A percentile compares a stretch with the other conserved stretches of the same genome.
Evolutionary conservation across 2,329 filamentous ascomycete genomes (phyloP).

Genomic region (Colletotrichum sp.): DNA sequence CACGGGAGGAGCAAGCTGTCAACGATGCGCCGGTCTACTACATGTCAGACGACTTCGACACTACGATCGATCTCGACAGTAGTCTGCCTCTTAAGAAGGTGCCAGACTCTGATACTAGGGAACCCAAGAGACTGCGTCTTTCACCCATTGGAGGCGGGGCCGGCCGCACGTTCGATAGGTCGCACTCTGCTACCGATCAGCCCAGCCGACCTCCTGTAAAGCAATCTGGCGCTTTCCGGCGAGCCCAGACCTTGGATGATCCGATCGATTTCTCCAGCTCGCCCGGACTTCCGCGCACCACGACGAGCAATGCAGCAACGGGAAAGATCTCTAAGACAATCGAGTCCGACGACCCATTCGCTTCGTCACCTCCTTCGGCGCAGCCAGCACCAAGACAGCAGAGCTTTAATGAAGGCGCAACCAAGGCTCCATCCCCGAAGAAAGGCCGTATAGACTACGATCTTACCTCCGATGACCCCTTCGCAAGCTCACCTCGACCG

Average conservation of each 20-base stretch:
- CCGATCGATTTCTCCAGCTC: conserved; percentile 44
- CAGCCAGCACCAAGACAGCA: not conserved
- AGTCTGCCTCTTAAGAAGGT: not conserved
- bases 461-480: conserved; percentile 22
- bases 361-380: conserved; percentile 24
- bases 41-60: conserved; percentile 47
- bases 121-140: conserved; percentile 33
- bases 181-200: not conserved
- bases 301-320: not conserved
- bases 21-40: conserved; percentile 29
- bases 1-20: not conserved
- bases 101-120: conserved; percentile 23
- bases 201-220: not conserved
- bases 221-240: not conserved
- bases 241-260: conserved; percentile 1
- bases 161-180: not conserved
- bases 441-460: not conserved
- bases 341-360: conserved; percentile 21
- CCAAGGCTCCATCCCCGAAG: not conserved
- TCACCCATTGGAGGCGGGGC: conserved; percentile 15
- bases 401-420: conserved; percentile 27
- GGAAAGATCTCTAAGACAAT: not conserved
- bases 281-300: conserved; percentile 12
- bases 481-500: conserved; percentile 25
- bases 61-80: conserved; percentile 38